Evolutionary conservation across 2,329 filamentous ascomycete species (phyloP).

Genomic region (Colletotrichum orchidophilum): DNA sequence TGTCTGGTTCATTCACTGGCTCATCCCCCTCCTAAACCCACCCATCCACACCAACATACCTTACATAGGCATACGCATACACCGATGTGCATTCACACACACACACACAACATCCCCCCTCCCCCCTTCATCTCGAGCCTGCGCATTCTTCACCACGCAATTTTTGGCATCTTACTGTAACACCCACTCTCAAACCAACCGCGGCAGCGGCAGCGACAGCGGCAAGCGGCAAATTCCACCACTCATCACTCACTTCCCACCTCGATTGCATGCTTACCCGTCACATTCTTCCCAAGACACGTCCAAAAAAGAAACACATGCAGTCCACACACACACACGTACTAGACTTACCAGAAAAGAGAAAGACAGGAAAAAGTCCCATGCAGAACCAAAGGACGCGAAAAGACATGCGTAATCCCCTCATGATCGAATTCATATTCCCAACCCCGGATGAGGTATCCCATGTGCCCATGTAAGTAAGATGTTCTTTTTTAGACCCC

Average conservation of each 20-base stretch:
- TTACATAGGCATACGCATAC: background rate
- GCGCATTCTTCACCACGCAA: background rate
- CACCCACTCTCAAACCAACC: background rate
- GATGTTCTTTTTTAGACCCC: conserved; percentile 30
- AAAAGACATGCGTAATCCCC: background rate
- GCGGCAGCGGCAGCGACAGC: conserved; percentile 8
- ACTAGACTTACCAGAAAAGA: background rate
- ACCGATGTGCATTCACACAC: background rate
- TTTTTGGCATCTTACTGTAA: conserved; percentile 9
- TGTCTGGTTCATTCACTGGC: background rate
- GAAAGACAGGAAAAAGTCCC: conserved; percentile 5
- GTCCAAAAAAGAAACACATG: conserved; percentile 11
- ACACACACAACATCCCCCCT: background rate
- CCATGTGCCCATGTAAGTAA: background rate
- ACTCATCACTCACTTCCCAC: background rate
- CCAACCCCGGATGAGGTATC: background rate
- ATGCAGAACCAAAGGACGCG: background rate
- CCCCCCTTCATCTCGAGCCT: background rate
- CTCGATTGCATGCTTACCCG: background rate
- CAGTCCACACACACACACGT: background rate
- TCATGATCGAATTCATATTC: background rate
- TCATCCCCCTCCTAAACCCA: background rate
- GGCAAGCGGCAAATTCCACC: background rate
- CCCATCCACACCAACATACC: background rate
- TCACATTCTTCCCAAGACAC: background rate